A percentile compares a stretch with the other conserved stretches of the same genome.
Conservation (phyloP, 345 rosid genomes). For the Salix caprea region DNA sequence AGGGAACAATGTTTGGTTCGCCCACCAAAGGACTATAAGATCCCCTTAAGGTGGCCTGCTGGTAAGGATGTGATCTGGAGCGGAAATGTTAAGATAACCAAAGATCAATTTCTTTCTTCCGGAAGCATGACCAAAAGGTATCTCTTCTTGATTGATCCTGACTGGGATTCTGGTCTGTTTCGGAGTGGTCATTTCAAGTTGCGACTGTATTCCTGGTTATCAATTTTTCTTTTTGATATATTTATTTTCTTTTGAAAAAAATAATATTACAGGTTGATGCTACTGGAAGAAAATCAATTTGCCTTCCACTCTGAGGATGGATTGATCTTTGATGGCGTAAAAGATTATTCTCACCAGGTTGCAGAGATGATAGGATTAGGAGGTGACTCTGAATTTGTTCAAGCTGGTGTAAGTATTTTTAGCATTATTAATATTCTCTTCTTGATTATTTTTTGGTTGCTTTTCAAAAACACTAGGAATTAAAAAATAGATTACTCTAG, state of each 20-base stretch:
- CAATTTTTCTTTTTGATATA: not conserved
- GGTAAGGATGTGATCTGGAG: slow-evolving; percentile 98
- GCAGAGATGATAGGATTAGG: slow-evolving; percentile 98
- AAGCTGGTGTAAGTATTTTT: slow-evolving; percentile 80
- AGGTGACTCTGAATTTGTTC: slow-evolving; percentile 76
- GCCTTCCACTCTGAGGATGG: slow-evolving; percentile 93
- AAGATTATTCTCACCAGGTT: slow-evolving; percentile 89
- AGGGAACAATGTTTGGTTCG: slow-evolving; percentile 65
- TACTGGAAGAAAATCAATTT: slow-evolving; percentile 96
- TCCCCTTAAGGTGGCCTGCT: slow-evolving; percentile 88
- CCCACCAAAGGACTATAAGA: slow-evolving; percentile 92
- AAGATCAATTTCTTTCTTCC: slow-evolving; percentile 96
- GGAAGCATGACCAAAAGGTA: slow-evolving; percentile 97
- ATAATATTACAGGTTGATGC: slow-evolving; percentile 59
- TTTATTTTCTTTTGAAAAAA: not conserved
- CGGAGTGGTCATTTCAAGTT: not conserved
- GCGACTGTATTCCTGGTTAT: not conserved
- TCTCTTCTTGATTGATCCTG: not conserved
- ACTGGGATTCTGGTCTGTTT: not conserved
- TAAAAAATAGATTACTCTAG: not conserved
- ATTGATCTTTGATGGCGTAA: slow-evolving; percentile 78
- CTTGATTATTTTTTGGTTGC: not conserved
- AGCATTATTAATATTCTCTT: slow-evolving; percentile 11
- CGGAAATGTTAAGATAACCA: slow-evolving; percentile 85
- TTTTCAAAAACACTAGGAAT: slow-evolving; percentile 2